Evolutionary conservation across 129 eudicot species (phyloP), one percentile per base, ranked within the genome.

Genomic region (Flaveria robusta): DNA sequence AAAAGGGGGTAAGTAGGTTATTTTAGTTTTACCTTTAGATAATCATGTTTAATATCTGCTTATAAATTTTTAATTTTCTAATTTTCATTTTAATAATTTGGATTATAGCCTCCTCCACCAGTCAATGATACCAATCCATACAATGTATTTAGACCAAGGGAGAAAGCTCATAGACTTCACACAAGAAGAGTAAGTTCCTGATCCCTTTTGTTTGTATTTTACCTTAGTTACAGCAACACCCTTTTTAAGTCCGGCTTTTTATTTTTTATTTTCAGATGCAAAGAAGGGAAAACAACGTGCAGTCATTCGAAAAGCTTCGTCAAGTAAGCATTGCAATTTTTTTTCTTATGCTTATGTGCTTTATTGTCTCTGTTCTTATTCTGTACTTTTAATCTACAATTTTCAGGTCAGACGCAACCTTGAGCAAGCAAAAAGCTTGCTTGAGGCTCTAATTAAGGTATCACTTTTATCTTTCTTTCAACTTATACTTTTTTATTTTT

Each of bases 121-220:
- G 91, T 84, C 34, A 93, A 90, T 23, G 98, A 93, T 75, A 93
- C 98, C 81, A 93, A 93, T 66, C 98, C 98, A 2, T 93, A 88
- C 86, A 93, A 93, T 79, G 98, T 93, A n/a, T 93, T 93, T 87
- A 84, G 98, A 77, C 98, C 97, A 65, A 85, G 98, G 84, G 98
- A 90, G 85, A 93, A 90, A 82, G 91, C 98, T 60, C 97, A 93
- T 68, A 85, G 90, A 75, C 98, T 93, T 78, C 97, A 93, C 76
- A 93, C 98, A 52, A 80, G 98, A 75, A 85, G 98, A 86, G 98
- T 93, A 85, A 45, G 89, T 74, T 29, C 55, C 42, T 68, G 7
- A 20, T 31, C 49, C 19, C 37, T 66, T 67, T 2, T 43, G 19
- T 67, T 0, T 43, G 22, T 1, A 24, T 74, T 27, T 54, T 50